Evolutionary conservation across 1,284 basidiomycete species (phyloP).

Genomic region (Cystobasidium sp.): DNA sequence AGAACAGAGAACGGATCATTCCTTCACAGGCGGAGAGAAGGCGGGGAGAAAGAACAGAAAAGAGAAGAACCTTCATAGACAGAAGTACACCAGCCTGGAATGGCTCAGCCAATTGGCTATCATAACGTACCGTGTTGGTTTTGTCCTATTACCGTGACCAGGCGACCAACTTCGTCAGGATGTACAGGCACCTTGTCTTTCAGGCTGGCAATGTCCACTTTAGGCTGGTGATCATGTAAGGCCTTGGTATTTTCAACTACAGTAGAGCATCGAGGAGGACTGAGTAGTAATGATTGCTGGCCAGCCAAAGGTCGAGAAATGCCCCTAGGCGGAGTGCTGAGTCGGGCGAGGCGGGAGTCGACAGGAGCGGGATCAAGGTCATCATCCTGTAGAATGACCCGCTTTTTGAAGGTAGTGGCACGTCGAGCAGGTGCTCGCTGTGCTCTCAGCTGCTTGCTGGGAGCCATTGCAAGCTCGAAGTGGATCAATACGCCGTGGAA

Average conservation of each 20-base stretch:
- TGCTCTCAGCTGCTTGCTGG: not conserved
- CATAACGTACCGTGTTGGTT: slow-evolving; percentile 20
- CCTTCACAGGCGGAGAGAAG: too few relatives aligned
- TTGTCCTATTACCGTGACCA: slow-evolving; percentile 12
- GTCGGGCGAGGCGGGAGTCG: not conserved
- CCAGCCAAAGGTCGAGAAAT: not conserved
- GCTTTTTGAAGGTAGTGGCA: slow-evolving; percentile 3
- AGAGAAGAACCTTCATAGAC: not conserved
- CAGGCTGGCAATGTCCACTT: slow-evolving; percentile 4
- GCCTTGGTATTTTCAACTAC: not conserved
- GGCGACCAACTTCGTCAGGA: slow-evolving; percentile 17
- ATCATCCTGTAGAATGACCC: slow-evolving; percentile 6
- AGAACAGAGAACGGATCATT: too few relatives aligned
- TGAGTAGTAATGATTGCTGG: slow-evolving; percentile 14
- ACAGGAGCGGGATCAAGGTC: not conserved
- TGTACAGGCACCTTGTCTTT: slow-evolving; percentile 13
- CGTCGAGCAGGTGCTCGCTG: not conserved
- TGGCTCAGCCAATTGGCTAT: too few relatives aligned
- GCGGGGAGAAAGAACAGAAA: not conserved
- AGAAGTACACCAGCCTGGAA: not conserved
- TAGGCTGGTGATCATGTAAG: not conserved
- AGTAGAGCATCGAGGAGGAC: slow-evolving; percentile 7
- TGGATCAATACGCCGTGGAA: not conserved
- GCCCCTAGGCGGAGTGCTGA: too few relatives aligned
- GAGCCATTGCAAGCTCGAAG: slow-evolving; percentile 3